Base-by-base conservation (phyloP, 352 stramenopile species). In the Blastocystis sp. region DNA sequence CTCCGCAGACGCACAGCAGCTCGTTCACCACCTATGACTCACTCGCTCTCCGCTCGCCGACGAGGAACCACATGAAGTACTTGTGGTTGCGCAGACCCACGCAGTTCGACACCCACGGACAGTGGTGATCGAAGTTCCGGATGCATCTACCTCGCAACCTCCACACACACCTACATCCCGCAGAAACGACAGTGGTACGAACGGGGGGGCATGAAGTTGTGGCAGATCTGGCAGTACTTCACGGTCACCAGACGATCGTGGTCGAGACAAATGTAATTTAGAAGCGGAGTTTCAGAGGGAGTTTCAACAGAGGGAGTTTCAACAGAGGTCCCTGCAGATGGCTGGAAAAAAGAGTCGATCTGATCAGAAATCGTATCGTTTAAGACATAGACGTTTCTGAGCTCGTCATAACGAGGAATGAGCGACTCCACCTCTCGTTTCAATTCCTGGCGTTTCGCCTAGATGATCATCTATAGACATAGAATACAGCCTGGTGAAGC, bases 51-150 rank as follows among this genome's bases (percentile, higher is more conserved):
- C 13, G 13, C 8, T 84, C 13, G 50, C 41, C 18, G 29, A 94
- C 90, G 45, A 98, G 91, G 91, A 98, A 98, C 5, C 93, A 90
- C 50, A 98, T 91, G 90, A 98, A 98, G 66, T 92, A 94, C 54
- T 92, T 90, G 92, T 98, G 94, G 92, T 98, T 98, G 47, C 94
- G 92, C 43, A 94, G 92, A 8, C 95, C 96, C 73, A 98, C 94
- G 77, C 94, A 97, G 92, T 96, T 98, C 55, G 94, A 93, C 9
- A 94, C 91, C 92, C 93, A 96, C 23, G 93, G 93, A 92, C 94
- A 96, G 90, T 95, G 93, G 75, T 93, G 91, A 76, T 93, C 91
- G 64, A 93, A 93, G 89, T 98, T 98, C 79, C 98, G 95, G 69
- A 98, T 95, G 88, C 95, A 98, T 80, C 95, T 92, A 90, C 18